phyloP scores from a whole-genome alignment of 2,329 filamentous ascomycete species.

The Nemania serpens region DNA sequence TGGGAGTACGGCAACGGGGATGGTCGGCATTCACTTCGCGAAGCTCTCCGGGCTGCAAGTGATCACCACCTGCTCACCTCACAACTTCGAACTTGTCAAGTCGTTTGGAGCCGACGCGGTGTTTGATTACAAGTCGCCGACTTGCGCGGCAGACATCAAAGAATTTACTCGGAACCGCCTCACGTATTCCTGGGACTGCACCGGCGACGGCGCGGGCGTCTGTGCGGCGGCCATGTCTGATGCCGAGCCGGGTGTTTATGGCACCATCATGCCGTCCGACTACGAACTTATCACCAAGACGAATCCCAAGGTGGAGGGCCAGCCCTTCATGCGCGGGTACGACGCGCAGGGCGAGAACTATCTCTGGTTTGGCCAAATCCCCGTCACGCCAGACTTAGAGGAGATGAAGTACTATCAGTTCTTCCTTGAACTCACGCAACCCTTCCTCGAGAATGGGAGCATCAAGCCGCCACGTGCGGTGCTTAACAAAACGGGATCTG shows the following conservation, averaged over 20 bases:
- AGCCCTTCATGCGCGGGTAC: constrained; percentile 44
- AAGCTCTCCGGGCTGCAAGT: constrained; percentile 44
- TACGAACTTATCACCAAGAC: background rate
- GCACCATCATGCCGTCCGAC: constrained; percentile 9
- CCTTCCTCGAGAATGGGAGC: constrained; percentile 43
- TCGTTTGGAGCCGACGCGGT: constrained; percentile 8
- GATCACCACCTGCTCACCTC: constrained; percentile 15
- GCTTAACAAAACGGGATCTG: constrained; percentile 38
- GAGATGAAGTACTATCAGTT: constrained; percentile 30
- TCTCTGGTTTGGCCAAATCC: constrained; percentile 5
- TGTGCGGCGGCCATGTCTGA: constrained; percentile 10
- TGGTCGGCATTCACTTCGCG: constrained; percentile 53
- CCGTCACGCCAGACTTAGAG: constrained; percentile 11
- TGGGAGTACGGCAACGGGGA: constrained; percentile 58
- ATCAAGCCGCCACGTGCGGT: constrained; percentile 43
- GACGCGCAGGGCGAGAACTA: constrained; percentile 47
- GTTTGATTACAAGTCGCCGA: constrained; percentile 18
- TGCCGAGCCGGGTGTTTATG: background rate
- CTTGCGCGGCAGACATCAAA: constrained; percentile 13
- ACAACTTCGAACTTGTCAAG: constrained; percentile 16
- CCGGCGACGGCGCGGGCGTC: constrained; percentile 31
- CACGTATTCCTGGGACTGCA: constrained; percentile 44
- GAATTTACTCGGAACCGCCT: constrained; percentile 20
- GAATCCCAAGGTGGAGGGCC: constrained; percentile 14
- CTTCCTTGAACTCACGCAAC: constrained; percentile 44